phyloP scores from a whole-genome alignment of 1,284 basidiomycete species.

The Golubevia pallescens region DNA sequence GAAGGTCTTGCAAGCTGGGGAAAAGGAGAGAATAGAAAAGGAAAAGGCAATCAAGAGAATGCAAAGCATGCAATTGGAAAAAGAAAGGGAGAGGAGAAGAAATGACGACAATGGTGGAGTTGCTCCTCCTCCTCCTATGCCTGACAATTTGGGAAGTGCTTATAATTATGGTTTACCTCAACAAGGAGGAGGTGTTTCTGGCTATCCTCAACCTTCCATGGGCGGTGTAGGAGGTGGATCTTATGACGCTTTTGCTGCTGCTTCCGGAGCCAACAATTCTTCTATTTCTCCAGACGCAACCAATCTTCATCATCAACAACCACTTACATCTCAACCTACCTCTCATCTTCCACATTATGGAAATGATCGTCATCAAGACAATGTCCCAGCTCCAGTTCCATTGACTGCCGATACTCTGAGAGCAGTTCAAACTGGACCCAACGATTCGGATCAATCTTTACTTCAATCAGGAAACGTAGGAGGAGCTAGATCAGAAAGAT shows the following conservation, averaged over 20 bases:
- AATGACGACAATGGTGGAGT: constrained; percentile 30
- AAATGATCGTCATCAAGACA: constrained; percentile 1
- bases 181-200: too few species aligned
- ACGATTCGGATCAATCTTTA: background rate
- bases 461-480: background rate
- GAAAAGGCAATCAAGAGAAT: constrained; percentile 98
- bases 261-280: constrained; percentile 2
- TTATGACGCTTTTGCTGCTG: constrained; percentile 4
- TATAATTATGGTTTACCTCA: too few species aligned
- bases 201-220: too few species aligned
- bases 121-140: too few species aligned
- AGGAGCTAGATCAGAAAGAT: background rate
- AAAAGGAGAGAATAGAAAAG: constrained; percentile 97
- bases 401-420: constrained; percentile 33
- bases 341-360: background rate
- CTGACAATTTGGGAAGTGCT: too few species aligned
- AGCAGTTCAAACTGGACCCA: constrained; percentile 18
- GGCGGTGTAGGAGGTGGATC: background rate
- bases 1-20: constrained; percentile 96
- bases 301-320: background rate
- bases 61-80: constrained; percentile 67
- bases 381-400: constrained; percentile 14
- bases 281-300: background rate
- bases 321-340: too few species aligned
- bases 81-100: constrained; percentile 40